Percentiles rank a stretch among this genome's conserved stretches.
Evolutionary conservation across 208 protist genomes (phyloP).

Genomic region (Trichomonas tenax): DNA sequence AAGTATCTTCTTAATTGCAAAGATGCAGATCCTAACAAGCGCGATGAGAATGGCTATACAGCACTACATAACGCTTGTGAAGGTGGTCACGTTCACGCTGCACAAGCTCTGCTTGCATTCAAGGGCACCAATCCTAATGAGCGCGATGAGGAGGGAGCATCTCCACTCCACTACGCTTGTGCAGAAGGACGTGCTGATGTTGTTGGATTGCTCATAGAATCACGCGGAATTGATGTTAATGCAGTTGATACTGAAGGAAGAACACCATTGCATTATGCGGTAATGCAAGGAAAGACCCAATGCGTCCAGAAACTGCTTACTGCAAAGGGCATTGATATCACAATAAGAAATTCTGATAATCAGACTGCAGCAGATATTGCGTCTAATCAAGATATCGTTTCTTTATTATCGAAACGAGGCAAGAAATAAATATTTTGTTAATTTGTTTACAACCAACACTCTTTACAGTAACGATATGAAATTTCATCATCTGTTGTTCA

Average conservation of each 20-base stretch:
- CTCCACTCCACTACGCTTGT: slow-evolving; percentile 6
- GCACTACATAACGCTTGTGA: background rate
- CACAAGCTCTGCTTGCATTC: background rate
- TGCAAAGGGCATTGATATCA: background rate
- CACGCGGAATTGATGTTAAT: background rate
- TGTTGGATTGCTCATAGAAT: background rate
- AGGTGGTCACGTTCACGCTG: background rate
- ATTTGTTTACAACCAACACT: background rate
- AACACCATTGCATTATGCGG: background rate
- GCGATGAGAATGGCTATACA: background rate
- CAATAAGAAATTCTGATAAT: background rate
- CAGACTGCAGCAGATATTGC: background rate
- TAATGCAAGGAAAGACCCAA: background rate
- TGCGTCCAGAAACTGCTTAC: background rate
- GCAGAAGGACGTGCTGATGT: background rate
- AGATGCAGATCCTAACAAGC: background rate
- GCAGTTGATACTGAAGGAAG: background rate
- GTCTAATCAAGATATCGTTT: background rate
- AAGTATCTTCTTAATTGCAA: background rate
- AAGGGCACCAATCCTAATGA: background rate
- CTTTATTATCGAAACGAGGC: background rate
- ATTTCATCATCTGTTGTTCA: too few relatives aligned
- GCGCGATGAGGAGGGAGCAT: background rate
- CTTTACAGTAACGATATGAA: too few relatives aligned
- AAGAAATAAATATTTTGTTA: background rate